Base-by-base conservation (phyloP, 2,329 filamentous ascomycete genomes). In the Botrytis fragariae region DNA sequence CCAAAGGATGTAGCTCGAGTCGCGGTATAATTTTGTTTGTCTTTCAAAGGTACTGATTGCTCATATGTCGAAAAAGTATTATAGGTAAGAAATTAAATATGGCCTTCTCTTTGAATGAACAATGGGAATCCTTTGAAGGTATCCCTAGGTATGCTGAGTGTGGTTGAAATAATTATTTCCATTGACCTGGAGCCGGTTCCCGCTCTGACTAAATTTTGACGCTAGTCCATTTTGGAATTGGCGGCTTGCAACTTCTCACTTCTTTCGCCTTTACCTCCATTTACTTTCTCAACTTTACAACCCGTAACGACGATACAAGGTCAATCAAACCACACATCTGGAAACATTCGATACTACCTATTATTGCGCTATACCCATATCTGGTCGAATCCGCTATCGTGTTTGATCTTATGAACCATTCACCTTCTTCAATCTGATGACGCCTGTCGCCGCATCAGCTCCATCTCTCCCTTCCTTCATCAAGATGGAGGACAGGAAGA, bases 401-500 rank as follows among this genome's bases (percentile, higher is more conserved):
- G 14, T 45, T 48, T 60, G 63, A 72, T 72, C 63, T 72, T 72
- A 69, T 72, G 71, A 72, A 51, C 54, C 18, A 16, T 39, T 59
- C 72, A 71, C 54, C 45, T 45, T 37, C 63, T 72, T 73, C 42
- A 70, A 73, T 74, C 70, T 69, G 73, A 97, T 97, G 93, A 89
- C 93, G 89, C 74, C 74, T 29, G 70, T 74, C 64, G 74, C 74
- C 57, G 62, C 74, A 61, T 62, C 73, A 57, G 68, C 68, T 69
- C 61, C 91, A 87, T 89, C 90, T 89, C 90, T 92, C 87, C 92
- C 93, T 86, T 91, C 91, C 88, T 88, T 93, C 85, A 87, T 90
- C 87, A 97, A 96, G 89, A 99, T 98, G 95, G 96, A 99, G 89
- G 96, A 98, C 87, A 94, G 96, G 89, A 99, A 99, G 89, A 91